Evolutionary conservation across 257 asterid genomes (phyloP), one percentile per base, ranked within the genome.

Genomic region (Thymus quinquecostatus): DNA sequence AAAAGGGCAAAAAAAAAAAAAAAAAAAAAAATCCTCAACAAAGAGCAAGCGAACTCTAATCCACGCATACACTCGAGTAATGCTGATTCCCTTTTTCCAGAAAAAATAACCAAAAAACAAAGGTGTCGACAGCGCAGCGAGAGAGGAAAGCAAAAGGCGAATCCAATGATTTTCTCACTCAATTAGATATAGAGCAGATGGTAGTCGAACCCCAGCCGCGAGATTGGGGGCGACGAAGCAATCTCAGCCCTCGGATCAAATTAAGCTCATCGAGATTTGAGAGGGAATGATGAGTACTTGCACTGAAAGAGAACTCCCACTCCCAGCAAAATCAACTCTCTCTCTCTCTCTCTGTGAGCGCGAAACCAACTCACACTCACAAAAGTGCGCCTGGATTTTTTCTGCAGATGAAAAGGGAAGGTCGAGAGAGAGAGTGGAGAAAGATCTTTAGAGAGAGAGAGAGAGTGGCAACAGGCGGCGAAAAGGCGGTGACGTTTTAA

Each of bases 401-500:
- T 51, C 43, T 60, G 75, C 75, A 70, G 80, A 54, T 45, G 75
- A 55, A 5, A 59, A 64, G 8, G 66, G 41, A 40, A 34, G 54
- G 67, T 45, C 53, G 77, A 32, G 72, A 71, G 8, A 68, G 68
- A 59, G 72, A 78, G 60, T 65, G 66, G 68, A 59, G 72, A 78
- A 65, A 69, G 66, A 59, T 69, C 74, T 40, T 51, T 41, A 29
- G 55, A 63, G 40, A 36, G 40, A 36, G 40, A 36, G 40, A 36
- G 40, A 36, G 60, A 27, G 74, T 29, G 79, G 69, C 74, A 64
- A 61, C 79, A 68, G 82, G 84, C 82, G 82, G 82, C 84, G 72
- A 69, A 76, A 82, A 79, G 82, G 80, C 80, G 76, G 82, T 76
- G 82, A 76, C 71, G 80, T 76, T 77, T 69, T 69, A 81, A 74